Base-by-base conservation (phyloP, 345 rosid genomes). In the Eucalyptus marginata region DNA sequence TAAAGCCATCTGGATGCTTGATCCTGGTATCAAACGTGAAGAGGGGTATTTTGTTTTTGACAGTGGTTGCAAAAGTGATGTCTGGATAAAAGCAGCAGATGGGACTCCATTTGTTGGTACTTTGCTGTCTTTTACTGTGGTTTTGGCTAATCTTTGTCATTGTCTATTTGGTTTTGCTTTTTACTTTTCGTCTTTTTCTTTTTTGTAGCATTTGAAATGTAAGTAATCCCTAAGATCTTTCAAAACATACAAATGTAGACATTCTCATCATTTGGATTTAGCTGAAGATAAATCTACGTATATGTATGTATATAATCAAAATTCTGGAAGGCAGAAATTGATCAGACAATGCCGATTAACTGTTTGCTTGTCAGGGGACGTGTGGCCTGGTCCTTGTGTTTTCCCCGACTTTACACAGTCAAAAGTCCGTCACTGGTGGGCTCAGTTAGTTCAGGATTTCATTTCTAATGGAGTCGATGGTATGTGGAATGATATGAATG, bases 401-500 rank as follows among this genome's bases (percentile, higher is more conserved):
- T 96, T 96, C 86, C 99, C 99, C 49, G 98, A 97, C 93, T 97
- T 93, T 91, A 96, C 99, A 46, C 96, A 93, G 81, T 92, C 96
- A 54, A 93, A 94, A 93, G 93, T 92, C 76, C 97, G 99, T 79
- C 93, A 95, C 87, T 96, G 99, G 99, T 97, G 99, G 99, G 97
- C 97, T 52, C 89, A 86, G 92, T 91, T 94, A 71, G 99, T 97
- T 83, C 96, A 94, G 88, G 97, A 96, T 89, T 97, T 96, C 66
- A 81, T 90, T 89, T 93, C 96, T 89, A 95, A 94, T 93, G 98
- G 99, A 86, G 99, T 96, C 88, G 99, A 97, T 93, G 99, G 99
- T 84, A 97, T 97, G 91, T 96, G 99, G 99, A 97, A 97, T 86
- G 99, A 97, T 92, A 97, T 97, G 99, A 97, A 97, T 33, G 99